phyloP scores from a whole-genome alignment of 2,329 filamentous ascomycete species.

The Metarhizium rileyi region DNA sequence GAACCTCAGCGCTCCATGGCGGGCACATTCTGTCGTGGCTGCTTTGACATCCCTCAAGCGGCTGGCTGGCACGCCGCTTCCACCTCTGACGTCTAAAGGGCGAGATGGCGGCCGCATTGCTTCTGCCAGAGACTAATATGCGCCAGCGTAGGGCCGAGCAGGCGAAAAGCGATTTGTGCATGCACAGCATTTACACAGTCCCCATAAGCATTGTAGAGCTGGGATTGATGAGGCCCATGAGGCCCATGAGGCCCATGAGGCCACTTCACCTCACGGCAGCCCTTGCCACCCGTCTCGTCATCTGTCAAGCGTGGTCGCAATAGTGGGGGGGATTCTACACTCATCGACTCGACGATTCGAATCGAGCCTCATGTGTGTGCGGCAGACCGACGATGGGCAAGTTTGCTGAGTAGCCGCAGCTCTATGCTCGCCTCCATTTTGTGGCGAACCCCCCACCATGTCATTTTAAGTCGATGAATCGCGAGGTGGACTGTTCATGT shows the following conservation, averaged over 20 bases:
- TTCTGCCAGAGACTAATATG: background rate
- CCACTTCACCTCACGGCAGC: background rate
- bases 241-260: background rate
- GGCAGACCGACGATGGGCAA: too few species aligned
- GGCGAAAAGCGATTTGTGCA: too few species aligned
- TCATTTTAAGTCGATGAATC: background rate
- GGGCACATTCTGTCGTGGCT: background rate
- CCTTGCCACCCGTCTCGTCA: too few species aligned
- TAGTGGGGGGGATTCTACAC: too few species aligned
- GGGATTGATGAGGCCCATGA: too few species aligned
- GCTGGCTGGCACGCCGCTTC: too few species aligned
- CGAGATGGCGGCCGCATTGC: background rate
- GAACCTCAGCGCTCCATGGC: background rate
- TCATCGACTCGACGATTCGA: background rate
- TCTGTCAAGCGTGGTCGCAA: too few species aligned
- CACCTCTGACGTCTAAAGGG: background rate
- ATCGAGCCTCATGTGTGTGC: background rate
- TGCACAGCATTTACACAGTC: too few species aligned
- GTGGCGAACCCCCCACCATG: background rate
- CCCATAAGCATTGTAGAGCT: background rate
- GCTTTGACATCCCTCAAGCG: background rate
- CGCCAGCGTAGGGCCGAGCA: background rate
- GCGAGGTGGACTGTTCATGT: slow-evolving; percentile 2
- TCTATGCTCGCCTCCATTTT: background rate
- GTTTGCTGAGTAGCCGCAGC: background rate